These are phyloP conservation scores for Candida neerlandica DNA, from an alignment of 1,139 yeast genomes.

Conservation along the genomic window DNA sequence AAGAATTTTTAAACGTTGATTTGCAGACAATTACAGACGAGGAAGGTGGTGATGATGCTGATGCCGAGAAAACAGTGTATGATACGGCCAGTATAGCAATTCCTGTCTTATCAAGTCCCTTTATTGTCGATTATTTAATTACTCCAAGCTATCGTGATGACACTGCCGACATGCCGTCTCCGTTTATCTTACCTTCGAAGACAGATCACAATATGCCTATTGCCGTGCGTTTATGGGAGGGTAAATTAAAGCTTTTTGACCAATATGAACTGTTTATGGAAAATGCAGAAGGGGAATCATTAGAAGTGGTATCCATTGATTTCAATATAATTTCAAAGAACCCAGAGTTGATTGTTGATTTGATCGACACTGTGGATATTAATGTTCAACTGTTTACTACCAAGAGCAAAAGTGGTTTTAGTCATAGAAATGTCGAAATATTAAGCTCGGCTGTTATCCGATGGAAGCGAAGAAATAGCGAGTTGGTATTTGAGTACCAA, in stretches of 20 bases:
- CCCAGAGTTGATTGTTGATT: slow-evolving; percentile 33
- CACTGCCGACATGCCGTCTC: slow-evolving; percentile 41
- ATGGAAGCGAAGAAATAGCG: slow-evolving; percentile 35
- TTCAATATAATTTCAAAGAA: slow-evolving; percentile 30
- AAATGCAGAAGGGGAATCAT: slow-evolving; percentile 16
- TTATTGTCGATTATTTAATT: slow-evolving; percentile 34
- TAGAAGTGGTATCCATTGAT: slow-evolving; percentile 25
- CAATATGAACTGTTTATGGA: slow-evolving; percentile 3
- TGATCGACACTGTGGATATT: slow-evolving; percentile 13
- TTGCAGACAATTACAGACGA: slow-evolving; percentile 29
- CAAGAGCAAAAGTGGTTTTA: slow-evolving; percentile 39
- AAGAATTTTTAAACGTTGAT: slow-evolving; percentile 19
- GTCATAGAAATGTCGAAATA: slow-evolving; percentile 43
- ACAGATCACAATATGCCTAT: slow-evolving; percentile 34
- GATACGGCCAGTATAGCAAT: slow-evolving; percentile 31
- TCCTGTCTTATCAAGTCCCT: slow-evolving; percentile 39
- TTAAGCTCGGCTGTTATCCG: slow-evolving; percentile 26
- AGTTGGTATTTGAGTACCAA: slow-evolving; percentile 25
- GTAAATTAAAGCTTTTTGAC: slow-evolving; percentile 25
- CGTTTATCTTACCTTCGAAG: slow-evolving; percentile 32
- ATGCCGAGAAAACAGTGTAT: slow-evolving; percentile 25
- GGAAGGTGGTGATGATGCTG: slow-evolving; percentile 17
- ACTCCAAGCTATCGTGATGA: slow-evolving; percentile 38
- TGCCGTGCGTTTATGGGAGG: slow-evolving; percentile 51
- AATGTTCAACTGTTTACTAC: slow-evolving; percentile 34